Evolutionary conservation across 192 early-diverging fungal species (phyloP).

Genomic region (Physocladia obscura): DNA sequence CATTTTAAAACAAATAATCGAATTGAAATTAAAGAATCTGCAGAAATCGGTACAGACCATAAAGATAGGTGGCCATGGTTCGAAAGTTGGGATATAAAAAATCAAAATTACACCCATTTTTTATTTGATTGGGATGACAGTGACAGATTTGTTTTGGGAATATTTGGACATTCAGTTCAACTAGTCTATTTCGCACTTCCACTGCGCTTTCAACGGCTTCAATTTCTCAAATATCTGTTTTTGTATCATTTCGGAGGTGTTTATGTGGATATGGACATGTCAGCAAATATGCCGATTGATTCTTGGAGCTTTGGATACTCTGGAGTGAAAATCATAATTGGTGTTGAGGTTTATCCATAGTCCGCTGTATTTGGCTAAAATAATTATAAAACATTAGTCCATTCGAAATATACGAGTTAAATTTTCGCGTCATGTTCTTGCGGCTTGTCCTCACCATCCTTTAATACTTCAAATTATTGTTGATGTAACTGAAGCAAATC

Average conservation of each 20-base stretch:
- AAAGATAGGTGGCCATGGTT: background rate
- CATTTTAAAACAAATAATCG: background rate
- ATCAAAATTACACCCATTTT: background rate
- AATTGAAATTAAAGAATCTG: background rate
- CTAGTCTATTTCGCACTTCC: background rate
- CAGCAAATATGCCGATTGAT: background rate
- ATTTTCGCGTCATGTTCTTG: background rate
- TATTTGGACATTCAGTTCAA: background rate
- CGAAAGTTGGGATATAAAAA: background rate
- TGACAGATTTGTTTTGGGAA: background rate
- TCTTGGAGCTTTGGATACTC: background rate
- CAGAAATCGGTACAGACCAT: background rate
- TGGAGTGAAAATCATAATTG: background rate
- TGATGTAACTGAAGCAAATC: background rate
- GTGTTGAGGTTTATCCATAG: background rate
- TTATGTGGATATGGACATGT: constrained; percentile 3
- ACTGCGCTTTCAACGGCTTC: background rate
- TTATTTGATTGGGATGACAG: background rate
- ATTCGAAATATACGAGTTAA: too few relatives aligned
- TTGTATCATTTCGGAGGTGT: constrained; percentile 10
- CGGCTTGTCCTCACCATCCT: background rate
- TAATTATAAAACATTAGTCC: too few relatives aligned
- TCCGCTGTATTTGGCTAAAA: too few relatives aligned
- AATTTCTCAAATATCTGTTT: constrained; percentile 13
- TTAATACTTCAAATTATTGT: background rate